phyloP scores from a whole-genome alignment of 805 yeast species.

The Spathaspora sp. region DNA sequence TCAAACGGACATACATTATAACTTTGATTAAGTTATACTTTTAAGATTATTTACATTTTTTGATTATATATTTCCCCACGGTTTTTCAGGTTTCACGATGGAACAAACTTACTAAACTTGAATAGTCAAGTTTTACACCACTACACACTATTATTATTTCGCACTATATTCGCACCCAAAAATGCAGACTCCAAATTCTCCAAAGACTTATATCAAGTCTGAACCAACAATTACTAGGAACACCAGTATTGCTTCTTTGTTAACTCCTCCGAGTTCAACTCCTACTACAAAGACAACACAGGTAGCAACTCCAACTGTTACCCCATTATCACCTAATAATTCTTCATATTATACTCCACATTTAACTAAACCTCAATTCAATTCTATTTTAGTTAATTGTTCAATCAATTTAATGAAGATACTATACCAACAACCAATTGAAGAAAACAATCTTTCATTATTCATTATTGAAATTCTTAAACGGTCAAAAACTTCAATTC shows the following conservation, averaged over 20 bases:
- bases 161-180: neutral
- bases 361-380: slow-evolving; percentile 38
- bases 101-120: neutral
- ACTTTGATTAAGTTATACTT: neutral
- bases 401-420: slow-evolving; percentile 33
- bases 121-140: neutral
- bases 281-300: neutral
- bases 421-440: slow-evolving; percentile 19
- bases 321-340: slow-evolving; percentile 28
- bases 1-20: neutral
- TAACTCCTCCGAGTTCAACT: neutral
- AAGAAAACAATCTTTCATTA: slow-evolving; percentile 28
- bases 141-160: neutral
- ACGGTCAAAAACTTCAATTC: slow-evolving; percentile 45
- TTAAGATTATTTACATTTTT: no score
- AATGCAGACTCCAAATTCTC: neutral
- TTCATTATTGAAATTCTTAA: slow-evolving; percentile 39
- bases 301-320: neutral
- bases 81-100: neutral
- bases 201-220: neutral
- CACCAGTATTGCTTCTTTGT: neutral
- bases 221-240: neutral
- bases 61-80: neutral
- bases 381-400: slow-evolving; percentile 34
- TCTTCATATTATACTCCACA: slow-evolving; percentile 37